A percentile compares a stretch with the other conserved stretches of the same genome.
phyloP scores from a whole-genome alignment of 257 asterid genomes.

The Solanum chmielewskii region DNA sequence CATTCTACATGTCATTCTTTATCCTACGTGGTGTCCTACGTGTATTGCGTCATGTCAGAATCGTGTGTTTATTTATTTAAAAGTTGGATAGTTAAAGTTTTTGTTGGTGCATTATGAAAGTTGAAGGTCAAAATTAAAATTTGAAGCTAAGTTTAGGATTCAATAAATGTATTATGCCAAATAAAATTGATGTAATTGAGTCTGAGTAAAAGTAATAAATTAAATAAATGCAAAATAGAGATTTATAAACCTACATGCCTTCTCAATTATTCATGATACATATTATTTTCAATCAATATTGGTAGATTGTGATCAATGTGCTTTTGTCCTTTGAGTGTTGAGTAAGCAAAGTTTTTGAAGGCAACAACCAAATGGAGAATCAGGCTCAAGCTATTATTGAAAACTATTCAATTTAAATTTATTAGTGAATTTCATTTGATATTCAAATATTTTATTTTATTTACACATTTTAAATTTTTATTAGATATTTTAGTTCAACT shows the following conservation, averaged over 20 bases:
- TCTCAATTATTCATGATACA: background rate
- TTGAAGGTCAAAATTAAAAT: no score
- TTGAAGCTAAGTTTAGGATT: no score
- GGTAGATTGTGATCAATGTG: background rate
- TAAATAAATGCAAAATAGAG: background rate
- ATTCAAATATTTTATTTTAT: no score
- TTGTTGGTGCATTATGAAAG: no score
- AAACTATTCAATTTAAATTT: background rate
- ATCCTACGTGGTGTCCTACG: no score
- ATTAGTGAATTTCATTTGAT: background rate
- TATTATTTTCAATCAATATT: background rate
- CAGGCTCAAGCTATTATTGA: background rate
- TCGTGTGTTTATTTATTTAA: no score
- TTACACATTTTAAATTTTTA: no score
- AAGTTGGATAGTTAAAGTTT: no score
- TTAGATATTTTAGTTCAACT: background rate
- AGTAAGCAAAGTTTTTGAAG: background rate
- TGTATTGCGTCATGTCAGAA: no score
- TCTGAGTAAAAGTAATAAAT: background rate
- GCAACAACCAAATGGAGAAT: background rate
- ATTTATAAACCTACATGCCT: background rate
- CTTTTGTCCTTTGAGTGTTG: background rate
- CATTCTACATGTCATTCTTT: no score
- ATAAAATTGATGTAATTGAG: background rate
- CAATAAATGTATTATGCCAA: no score